Conservation (phyloP, 1,139 yeast species). For the Kurtzmaniella quercitrusa region DNA sequence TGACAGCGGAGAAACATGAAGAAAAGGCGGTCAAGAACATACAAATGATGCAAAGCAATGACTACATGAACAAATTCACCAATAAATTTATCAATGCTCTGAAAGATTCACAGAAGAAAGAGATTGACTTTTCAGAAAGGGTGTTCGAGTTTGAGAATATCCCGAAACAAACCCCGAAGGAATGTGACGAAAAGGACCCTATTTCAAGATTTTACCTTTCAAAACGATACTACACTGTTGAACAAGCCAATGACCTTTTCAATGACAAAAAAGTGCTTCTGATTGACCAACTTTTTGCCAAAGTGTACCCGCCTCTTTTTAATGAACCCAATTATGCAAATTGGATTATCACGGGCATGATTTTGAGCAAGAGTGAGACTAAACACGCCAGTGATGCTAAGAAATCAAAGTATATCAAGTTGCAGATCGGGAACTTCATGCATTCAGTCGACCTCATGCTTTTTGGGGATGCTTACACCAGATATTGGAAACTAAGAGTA, state of each 20-base stretch:
- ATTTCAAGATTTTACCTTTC: conserved; percentile 14
- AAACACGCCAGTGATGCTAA: conserved; percentile 35
- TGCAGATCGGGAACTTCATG: conserved; percentile 66
- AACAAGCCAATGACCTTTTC: conserved; percentile 28
- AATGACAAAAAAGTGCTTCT: conserved; percentile 49
- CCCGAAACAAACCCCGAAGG: conserved; percentile 9
- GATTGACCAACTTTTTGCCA: conserved; percentile 56
- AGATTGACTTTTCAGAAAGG: conserved; percentile 11
- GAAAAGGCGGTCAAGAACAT: neutral
- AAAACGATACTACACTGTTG: conserved; percentile 43
- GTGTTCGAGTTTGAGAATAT: conserved; percentile 17
- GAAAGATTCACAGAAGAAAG: neutral
- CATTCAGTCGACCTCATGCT: conserved; percentile 55
- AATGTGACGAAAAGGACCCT: conserved; percentile 17
- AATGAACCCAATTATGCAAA: conserved; percentile 67
- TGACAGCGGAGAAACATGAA: neutral
- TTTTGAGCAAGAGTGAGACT: conserved; percentile 55
- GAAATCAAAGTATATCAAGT: conserved; percentile 49
- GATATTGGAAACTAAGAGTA: conserved; percentile 64
- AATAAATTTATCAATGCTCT: neutral
- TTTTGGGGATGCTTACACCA: conserved; percentile 63
- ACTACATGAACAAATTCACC: neutral
- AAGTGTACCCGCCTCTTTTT: conserved; percentile 65
- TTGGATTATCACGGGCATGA: conserved; percentile 70
- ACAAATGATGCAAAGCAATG: neutral